Conservation (phyloP, 129 eudicot species). For the Tagetes patula region DNA sequence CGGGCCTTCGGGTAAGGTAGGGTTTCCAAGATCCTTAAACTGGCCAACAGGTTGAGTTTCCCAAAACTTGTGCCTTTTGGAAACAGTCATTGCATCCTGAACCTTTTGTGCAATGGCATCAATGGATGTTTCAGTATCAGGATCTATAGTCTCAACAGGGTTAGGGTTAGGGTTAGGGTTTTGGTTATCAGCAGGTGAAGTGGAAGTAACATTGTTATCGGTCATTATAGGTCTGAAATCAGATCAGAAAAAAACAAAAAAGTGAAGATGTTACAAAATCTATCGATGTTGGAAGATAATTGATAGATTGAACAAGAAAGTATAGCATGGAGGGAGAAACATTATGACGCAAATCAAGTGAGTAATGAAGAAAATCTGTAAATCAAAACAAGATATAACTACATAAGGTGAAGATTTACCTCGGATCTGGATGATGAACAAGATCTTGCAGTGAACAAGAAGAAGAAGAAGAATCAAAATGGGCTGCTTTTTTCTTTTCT, state of each 20-base stretch:
- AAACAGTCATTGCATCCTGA: slow-evolving; percentile 50
- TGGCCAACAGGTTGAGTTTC: slow-evolving; percentile 78
- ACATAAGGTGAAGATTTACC: slow-evolving; percentile 18
- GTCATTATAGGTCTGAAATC: slow-evolving; percentile 34
- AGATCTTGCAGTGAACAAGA: slow-evolving; percentile 1
- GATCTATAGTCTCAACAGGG: slow-evolving; percentile 31
- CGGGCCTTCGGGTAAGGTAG: slow-evolving; percentile 52
- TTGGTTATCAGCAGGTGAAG: slow-evolving; percentile 32
- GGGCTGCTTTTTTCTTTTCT: too few species aligned
- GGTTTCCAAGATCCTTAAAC: slow-evolving; percentile 48
- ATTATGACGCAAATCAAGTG: background rate
- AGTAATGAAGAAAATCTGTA: slow-evolving; percentile 11
- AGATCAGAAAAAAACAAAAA: slow-evolving; percentile 9
- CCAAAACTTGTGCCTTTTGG: slow-evolving; percentile 64
- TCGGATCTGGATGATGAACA: slow-evolving; percentile 20
- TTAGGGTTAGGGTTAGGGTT: slow-evolving; percentile 40
- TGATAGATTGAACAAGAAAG: too few species aligned
- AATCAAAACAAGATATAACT: background rate
- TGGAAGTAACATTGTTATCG: slow-evolving; percentile 37
- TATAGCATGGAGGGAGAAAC: background rate
- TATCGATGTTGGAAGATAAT: too few species aligned
- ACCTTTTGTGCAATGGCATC: slow-evolving; percentile 55
- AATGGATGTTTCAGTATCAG: slow-evolving; percentile 36
- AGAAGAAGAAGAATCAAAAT: too few species aligned
- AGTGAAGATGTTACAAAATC: background rate